These are phyloP conservation scores for Musa troglodytarum DNA, from an alignment of 176 grass and related monocot genomes.

Conservation along the genomic window DNA sequence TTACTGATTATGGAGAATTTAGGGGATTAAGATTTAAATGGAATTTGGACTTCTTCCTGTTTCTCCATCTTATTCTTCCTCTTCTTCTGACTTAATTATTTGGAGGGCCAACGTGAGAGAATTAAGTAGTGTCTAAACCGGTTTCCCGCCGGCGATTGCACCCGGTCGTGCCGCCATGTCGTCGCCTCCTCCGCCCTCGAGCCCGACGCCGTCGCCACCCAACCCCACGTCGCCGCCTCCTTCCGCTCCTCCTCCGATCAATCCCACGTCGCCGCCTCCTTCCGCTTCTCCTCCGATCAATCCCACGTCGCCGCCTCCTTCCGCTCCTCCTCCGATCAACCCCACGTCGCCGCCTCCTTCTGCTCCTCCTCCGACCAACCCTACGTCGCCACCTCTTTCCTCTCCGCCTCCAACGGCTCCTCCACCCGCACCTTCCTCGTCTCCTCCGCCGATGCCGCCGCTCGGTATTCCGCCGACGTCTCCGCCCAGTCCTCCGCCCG, in stretches of 20 bases:
- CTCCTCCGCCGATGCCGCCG: background rate
- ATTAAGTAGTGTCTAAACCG: background rate
- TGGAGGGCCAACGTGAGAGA: background rate
- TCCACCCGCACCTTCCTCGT: background rate
- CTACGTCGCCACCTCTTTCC: background rate
- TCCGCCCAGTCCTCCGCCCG: background rate
- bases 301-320: background rate
- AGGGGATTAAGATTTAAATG: too few species aligned
- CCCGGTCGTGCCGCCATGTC: constrained; percentile 2
- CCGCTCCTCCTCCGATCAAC: background rate
- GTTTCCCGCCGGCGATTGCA: background rate
- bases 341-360: background rate
- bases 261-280: background rate
- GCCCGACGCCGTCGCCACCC: background rate
- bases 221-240: background rate
- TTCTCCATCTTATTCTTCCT: background rate
- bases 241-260: background rate
- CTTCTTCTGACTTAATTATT: background rate
- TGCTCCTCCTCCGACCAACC: background rate
- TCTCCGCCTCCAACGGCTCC: background rate
- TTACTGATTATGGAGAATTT: too few species aligned
- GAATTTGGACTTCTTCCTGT: too few species aligned
- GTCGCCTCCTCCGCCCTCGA: background rate
- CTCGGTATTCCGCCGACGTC: constrained; percentile 2
- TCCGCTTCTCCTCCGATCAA: background rate